Conservation (phyloP, 2,329 filamentous ascomycete species). For the Fusarium devonianum region DNA sequence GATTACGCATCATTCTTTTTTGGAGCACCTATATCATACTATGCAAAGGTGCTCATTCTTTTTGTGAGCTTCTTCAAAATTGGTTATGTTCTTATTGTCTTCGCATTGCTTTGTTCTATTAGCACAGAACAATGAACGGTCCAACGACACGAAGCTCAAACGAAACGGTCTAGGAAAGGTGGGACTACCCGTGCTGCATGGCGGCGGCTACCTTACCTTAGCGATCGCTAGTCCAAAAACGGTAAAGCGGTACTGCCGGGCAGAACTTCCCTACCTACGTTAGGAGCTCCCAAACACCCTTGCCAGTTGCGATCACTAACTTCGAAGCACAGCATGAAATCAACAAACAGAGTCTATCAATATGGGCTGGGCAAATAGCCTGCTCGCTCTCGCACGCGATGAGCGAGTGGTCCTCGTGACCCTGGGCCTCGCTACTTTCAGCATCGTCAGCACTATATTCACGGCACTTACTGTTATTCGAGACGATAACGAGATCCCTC, state of each 20-base stretch:
- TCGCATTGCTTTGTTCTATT: too few relatives aligned
- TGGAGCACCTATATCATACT: background rate
- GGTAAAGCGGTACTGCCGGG: slow-evolving; percentile 17
- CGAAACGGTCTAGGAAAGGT: too few relatives aligned
- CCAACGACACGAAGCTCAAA: too few relatives aligned
- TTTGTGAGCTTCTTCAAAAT: too few relatives aligned
- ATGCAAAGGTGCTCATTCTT: too few relatives aligned
- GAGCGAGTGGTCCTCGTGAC: slow-evolving; percentile 62
- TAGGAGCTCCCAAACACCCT: slow-evolving; percentile 18
- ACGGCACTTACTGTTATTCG: slow-evolving; percentile 66
- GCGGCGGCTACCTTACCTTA: too few relatives aligned
- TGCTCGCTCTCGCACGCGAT: slow-evolving; percentile 52
- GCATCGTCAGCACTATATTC: slow-evolving; percentile 64
- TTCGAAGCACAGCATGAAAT: slow-evolving; percentile 18
- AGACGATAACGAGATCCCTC: slow-evolving; percentile 71
- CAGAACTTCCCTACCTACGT: slow-evolving; percentile 33
- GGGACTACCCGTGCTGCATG: background rate
- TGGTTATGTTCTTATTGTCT: background rate
- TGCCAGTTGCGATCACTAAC: slow-evolving; percentile 2
- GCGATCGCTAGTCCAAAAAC: slow-evolving; percentile 8
- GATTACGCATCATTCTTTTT: slow-evolving; percentile 8
- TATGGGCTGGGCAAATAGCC: slow-evolving; percentile 50
- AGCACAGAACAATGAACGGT: too few relatives aligned
- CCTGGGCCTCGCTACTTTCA: slow-evolving; percentile 65
- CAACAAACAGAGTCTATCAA: slow-evolving; percentile 29